Conservation (phyloP, 2,329 filamentous ascomycete species). For the Aspergillus udagawae region DNA sequence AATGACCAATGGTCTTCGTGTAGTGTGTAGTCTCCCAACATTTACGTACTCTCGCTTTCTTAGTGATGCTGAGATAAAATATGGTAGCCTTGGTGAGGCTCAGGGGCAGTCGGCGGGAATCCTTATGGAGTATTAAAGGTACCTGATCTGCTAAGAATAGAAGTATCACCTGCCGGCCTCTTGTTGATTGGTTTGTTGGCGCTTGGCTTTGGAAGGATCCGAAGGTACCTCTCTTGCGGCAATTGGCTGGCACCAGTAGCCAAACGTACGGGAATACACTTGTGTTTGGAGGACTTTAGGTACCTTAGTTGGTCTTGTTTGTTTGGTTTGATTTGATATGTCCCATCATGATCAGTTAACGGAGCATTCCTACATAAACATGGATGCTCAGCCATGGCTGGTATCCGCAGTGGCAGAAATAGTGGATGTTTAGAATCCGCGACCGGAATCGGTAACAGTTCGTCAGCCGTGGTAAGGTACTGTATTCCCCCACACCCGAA, state of each 20-base stretch:
- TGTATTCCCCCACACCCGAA: not conserved
- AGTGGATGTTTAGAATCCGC: no score
- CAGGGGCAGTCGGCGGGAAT: not conserved
- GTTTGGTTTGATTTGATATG: not conserved
- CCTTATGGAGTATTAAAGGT: no score
- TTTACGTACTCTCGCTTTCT: no score
- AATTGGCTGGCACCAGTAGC: no score
- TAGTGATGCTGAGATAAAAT: not conserved
- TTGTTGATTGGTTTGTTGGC: not conserved
- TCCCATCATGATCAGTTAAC: not conserved
- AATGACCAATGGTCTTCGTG: not conserved
- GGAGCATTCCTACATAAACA: not conserved
- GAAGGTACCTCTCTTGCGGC: not conserved
- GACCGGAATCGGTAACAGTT: not conserved
- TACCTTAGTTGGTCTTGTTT: no score
- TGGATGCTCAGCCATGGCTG: not conserved
- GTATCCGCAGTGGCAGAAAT: no score
- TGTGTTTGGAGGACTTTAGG: no score
- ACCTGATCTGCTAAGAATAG: not conserved
- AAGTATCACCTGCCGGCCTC: not conserved
- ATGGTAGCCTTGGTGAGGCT: not conserved
- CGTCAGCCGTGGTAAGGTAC: not conserved
- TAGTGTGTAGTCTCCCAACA: no score
- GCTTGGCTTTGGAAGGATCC: not conserved
- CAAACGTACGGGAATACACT: no score